phyloP scores from a whole-genome alignment of 2,329 filamentous ascomycete species.

The Metarhizium rileyi region DNA sequence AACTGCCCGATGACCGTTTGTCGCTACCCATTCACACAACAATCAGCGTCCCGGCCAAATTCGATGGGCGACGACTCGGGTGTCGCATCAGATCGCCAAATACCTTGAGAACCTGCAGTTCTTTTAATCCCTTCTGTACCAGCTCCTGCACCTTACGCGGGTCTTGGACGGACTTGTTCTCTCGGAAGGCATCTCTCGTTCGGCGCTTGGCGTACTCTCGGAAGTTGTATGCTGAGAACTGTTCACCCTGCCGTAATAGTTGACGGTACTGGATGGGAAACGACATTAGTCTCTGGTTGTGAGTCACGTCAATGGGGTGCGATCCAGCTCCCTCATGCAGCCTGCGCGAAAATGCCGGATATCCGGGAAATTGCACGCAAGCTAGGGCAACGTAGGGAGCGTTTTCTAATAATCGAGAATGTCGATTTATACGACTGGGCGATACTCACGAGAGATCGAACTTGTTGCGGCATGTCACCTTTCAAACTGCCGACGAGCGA shows the following conservation, averaged over 20 bases:
- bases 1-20: constrained; percentile 94
- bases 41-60: constrained; percentile 9
- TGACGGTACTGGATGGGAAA: constrained; percentile 67
- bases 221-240: constrained; percentile 96
- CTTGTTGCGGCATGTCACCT: constrained; percentile 48
- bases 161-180: constrained; percentile 65
- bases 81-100: constrained; percentile 8
- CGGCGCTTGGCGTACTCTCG: constrained; percentile 89
- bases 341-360: neutral
- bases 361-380: neutral
- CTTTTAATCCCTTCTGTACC: constrained; percentile 77
- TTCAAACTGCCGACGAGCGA: constrained; percentile 30
- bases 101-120: constrained; percentile 87
- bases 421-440: neutral
- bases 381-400: neutral
- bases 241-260: constrained; percentile 71
- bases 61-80: too few relatives aligned
- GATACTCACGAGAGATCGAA: constrained; percentile 43
- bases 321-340: neutral
- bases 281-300: neutral
- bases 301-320: neutral
- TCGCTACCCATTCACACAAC: constrained; percentile 45
- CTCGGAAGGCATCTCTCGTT: constrained; percentile 83
- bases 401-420: neutral
- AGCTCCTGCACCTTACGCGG: constrained; percentile 73